A percentile compares a stretch with the other conserved stretches of the same genome.
Conservation (phyloP, 2,329 filamentous ascomycete species). For the Chaetomiaceae sp. region DNA sequence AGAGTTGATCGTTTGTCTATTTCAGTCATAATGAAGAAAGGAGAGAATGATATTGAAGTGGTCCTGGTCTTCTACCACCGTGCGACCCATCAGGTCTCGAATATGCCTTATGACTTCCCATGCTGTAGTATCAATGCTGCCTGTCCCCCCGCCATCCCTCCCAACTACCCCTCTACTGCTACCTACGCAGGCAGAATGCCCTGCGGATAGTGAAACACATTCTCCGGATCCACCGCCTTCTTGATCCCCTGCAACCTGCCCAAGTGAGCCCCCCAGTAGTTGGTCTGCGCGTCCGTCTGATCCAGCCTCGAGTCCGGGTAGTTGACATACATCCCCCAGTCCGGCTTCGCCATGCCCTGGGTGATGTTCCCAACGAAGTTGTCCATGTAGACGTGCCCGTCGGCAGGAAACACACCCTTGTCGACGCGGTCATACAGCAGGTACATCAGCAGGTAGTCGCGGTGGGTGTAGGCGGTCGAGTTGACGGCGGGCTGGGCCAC, state of each 20-base stretch:
- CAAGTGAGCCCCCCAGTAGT: slow-evolving; percentile 37
- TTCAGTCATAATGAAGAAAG: too few species aligned
- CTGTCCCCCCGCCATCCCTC: too few species aligned
- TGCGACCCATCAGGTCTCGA: too few species aligned
- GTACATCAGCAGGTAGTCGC: slow-evolving; percentile 45
- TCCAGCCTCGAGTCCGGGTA: slow-evolving; percentile 36
- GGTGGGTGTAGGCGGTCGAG: slow-evolving; percentile 38
- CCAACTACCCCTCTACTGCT: too few species aligned
- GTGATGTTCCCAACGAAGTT: slow-evolving; percentile 34
- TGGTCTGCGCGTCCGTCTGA: slow-evolving; percentile 30
- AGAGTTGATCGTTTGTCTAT: too few species aligned
- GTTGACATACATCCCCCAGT: slow-evolving; percentile 40
- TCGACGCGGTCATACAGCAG: slow-evolving; percentile 43
- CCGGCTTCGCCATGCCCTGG: slow-evolving; percentile 22
- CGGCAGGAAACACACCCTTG: slow-evolving; percentile 29
- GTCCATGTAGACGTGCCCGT: slow-evolving; percentile 33
- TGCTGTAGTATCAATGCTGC: too few species aligned
- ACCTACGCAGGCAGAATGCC: slow-evolving; percentile 28
- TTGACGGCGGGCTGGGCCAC: slow-evolving; percentile 29
- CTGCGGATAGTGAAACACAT: slow-evolving; percentile 40
- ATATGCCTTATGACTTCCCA: too few species aligned
- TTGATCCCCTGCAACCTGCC: slow-evolving; percentile 33
- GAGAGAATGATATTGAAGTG: too few species aligned
- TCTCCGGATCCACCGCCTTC: slow-evolving; percentile 32
- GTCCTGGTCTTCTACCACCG: too few species aligned